These are phyloP conservation scores for Hanseniaspora gamundiae DNA, from an alignment of 1,139 yeast species.

Conservation along the genomic window DNA sequence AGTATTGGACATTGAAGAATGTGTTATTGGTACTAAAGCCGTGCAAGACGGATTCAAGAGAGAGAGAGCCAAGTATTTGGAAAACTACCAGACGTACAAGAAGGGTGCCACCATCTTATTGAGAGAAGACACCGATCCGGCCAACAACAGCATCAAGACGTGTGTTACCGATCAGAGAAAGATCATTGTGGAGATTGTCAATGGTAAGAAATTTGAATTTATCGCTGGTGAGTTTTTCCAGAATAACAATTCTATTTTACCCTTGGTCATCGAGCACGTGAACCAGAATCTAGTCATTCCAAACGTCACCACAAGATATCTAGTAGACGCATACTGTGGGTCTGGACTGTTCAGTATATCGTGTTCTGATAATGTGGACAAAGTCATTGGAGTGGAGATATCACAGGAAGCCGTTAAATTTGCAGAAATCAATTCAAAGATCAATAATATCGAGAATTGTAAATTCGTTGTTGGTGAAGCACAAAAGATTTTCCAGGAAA, in stretches of 20 bases:
- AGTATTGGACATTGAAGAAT: conserved; percentile 83
- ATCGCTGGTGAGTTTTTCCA: conserved; percentile 95
- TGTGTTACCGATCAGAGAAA: conserved; percentile 61
- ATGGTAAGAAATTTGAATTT: conserved; percentile 67
- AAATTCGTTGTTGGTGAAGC: conserved; percentile 86
- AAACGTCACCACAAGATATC: conserved; percentile 38
- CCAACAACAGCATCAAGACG: conserved; percentile 25
- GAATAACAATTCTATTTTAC: conserved; percentile 84
- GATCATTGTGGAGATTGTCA: conserved; percentile 66
- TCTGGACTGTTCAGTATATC: conserved; percentile 88
- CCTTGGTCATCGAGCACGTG: conserved; percentile 70
- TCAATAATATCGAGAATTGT: conserved; percentile 66
- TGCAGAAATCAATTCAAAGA: conserved; percentile 69
- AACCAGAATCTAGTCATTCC: conserved; percentile 38
- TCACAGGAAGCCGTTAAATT: conserved; percentile 84
- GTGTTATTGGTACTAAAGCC: conserved; percentile 74
- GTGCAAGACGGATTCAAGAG: conserved; percentile 63
- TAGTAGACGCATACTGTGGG: conserved; percentile 97
- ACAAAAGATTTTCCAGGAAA: conserved; percentile 71
- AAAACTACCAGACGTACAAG: conserved; percentile 44
- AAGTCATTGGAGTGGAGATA: conserved; percentile 88
- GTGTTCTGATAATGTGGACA: conserved; percentile 65
- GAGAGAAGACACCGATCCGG: conserved; percentile 54
- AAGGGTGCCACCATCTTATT: conserved; percentile 81
- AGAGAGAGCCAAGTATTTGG: conserved; percentile 47